Percentiles rank a stretch among this genome's conserved stretches.
Evolutionary conservation across 2,329 filamentous ascomycete genomes (phyloP).

Genomic region (Aureobasidium sp.): DNA sequence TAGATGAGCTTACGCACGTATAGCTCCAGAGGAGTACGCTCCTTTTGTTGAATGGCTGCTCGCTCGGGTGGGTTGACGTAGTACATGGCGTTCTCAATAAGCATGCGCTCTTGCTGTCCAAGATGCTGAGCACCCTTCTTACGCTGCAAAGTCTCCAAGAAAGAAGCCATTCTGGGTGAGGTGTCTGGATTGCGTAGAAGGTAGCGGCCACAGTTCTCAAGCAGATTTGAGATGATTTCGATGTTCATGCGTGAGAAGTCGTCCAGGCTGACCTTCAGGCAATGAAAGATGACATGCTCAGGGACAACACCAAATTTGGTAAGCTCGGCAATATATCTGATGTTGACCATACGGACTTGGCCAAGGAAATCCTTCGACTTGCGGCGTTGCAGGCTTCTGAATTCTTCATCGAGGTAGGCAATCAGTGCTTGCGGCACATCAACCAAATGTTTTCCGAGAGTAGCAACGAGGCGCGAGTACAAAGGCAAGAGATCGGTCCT

Average conservation of each 20-base stretch:
- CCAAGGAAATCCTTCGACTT: slow-evolving; percentile 97
- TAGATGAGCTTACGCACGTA: slow-evolving; percentile 93
- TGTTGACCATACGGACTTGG: slow-evolving; percentile 86
- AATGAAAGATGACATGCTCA: slow-evolving; percentile 98
- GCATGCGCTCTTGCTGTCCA: slow-evolving; percentile 92
- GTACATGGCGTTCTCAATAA: slow-evolving; percentile 96
- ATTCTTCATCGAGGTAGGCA: slow-evolving; percentile 89
- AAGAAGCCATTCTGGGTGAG: slow-evolving; percentile 84
- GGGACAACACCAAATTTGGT: slow-evolving; percentile 98
- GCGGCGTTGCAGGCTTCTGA: slow-evolving; percentile 88
- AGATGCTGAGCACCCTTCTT: slow-evolving; percentile 96
- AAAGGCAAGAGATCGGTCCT: slow-evolving; percentile 83
- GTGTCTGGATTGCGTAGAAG: slow-evolving; percentile 88
- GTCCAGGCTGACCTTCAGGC: slow-evolving; percentile 92
- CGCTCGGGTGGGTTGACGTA: slow-evolving; percentile 94
- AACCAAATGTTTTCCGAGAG: slow-evolving; percentile 84
- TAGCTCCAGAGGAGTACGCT: slow-evolving; percentile 84
- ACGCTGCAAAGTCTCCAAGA: slow-evolving; percentile 86
- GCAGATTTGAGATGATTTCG: slow-evolving; percentile 90
- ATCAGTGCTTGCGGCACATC: slow-evolving; percentile 91
- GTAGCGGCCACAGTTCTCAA: slow-evolving; percentile 95
- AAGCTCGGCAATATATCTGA: slow-evolving; percentile 93
- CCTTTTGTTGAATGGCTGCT: slow-evolving; percentile 92
- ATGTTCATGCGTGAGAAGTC: slow-evolving; percentile 99
- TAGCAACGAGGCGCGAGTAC: slow-evolving; percentile 89